Evolutionary conservation across 306 rosid species (phyloP).

Genomic region (Vigna reflexopilosa): DNA sequence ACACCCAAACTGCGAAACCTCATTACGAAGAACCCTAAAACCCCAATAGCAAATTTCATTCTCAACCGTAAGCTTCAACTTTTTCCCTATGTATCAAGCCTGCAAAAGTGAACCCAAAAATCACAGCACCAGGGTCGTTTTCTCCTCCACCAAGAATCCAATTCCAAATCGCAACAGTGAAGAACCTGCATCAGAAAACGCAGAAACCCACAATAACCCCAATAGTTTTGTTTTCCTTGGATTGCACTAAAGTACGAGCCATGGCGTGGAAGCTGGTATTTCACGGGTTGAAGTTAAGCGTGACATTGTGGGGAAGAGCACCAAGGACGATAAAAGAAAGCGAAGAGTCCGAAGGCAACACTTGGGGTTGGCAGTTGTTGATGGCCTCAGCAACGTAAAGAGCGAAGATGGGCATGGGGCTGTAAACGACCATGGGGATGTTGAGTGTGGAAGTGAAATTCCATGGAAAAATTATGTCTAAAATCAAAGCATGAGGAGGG

Average conservation of each 20-base stretch:
- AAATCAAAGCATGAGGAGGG: neutral
- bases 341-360: neutral
- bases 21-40: too few species aligned
- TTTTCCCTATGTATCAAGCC: too few species aligned
- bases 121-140: too few species aligned
- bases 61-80: too few species aligned
- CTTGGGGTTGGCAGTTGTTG: neutral
- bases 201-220: conserved; percentile 42
- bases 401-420: neutral
- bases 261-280: neutral
- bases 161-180: too few species aligned
- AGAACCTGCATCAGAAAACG: too few species aligned
- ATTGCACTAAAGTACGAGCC: neutral
- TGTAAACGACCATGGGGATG: neutral
- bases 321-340: conserved; percentile 5
- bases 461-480: neutral
- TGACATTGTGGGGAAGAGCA: conserved; percentile 32
- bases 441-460: neutral
- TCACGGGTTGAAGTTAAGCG: conserved; percentile 8
- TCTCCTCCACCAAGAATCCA: too few species aligned
- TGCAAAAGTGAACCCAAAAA: too few species aligned
- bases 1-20: too few species aligned
- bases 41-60: too few species aligned
- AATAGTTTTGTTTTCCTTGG: conserved; percentile 9
- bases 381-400: neutral